Conservation (phyloP, 2,329 filamentous ascomycete genomes). For the Arthrobotrys iridis region DNA sequence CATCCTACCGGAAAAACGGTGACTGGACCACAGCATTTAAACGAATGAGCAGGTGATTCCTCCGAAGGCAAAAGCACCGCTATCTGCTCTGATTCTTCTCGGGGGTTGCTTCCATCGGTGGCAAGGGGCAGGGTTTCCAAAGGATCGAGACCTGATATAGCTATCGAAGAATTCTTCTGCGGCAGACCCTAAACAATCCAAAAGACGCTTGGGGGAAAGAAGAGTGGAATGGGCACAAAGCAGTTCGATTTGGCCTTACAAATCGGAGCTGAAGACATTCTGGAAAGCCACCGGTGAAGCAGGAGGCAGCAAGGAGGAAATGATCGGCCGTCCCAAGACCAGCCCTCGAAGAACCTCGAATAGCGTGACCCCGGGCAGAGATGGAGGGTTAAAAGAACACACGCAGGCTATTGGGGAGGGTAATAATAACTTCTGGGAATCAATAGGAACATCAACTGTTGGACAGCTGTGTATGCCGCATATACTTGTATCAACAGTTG, state of each 20-base stretch:
- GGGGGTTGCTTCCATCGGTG: constrained; percentile 27
- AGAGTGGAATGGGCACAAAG: constrained; percentile 17
- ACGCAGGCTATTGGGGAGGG: not conserved
- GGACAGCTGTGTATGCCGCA: too few relatives aligned
- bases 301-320: constrained; percentile 30
- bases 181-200: constrained; percentile 1
- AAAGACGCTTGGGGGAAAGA: not conserved
- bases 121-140: constrained; percentile 31
- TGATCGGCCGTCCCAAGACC: constrained; percentile 35
- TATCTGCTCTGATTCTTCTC: not conserved
- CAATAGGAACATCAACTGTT: not conserved
- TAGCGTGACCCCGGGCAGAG: not conserved
- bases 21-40: not conserved
- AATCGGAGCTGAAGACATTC: constrained; percentile 40
- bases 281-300: constrained; percentile 10
- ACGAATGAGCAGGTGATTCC: constrained; percentile 32
- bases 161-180: constrained; percentile 33
- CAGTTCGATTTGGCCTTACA: constrained; percentile 22
- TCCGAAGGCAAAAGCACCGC: constrained; percentile 20
- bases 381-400: not conserved
- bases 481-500: too few relatives aligned
- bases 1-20: constrained; percentile 13
- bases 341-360: constrained; percentile 12
- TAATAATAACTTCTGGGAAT: not conserved
- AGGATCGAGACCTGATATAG: constrained; percentile 51